A percentile compares a stretch with the other conserved stretches of the same genome.
Evolutionary conservation across 1,284 basidiomycete species (phyloP).

Genomic region (Apiotrichum siamense): DNA sequence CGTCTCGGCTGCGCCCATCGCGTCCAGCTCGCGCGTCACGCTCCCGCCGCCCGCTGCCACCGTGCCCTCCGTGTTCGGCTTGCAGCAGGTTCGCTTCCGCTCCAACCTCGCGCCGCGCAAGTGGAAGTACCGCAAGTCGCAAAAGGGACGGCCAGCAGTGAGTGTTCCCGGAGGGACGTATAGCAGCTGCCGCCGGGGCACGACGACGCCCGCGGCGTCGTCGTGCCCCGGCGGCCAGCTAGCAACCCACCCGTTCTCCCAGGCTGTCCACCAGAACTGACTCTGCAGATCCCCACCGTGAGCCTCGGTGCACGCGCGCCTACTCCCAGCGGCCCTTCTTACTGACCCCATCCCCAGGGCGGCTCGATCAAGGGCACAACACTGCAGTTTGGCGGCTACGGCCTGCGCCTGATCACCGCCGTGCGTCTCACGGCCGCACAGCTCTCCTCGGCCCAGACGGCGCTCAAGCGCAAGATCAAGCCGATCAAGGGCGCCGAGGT

Average conservation of each 20-base stretch:
- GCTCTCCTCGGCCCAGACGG: conserved; percentile 76
- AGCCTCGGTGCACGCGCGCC: conserved; percentile 8
- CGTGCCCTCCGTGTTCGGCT: no score
- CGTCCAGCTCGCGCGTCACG: conserved; percentile 5
- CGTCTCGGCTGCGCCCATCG: conserved; percentile 2
- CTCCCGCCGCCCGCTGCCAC: neutral
- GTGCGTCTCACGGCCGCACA: conserved; percentile 85
- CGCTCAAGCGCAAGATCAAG: conserved; percentile 87
- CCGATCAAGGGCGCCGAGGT: conserved; percentile 83
- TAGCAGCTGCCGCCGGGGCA: no score
- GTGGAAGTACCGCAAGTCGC: conserved; percentile 74
- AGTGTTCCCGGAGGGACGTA: conserved; percentile 47
- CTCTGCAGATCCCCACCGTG: conserved; percentile 30
- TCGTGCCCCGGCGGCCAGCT: no score
- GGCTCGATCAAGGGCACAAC: conserved; percentile 93
- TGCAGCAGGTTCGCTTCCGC: conserved; percentile 46
- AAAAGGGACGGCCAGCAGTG: conserved; percentile 79
- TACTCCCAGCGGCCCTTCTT: conserved; percentile 24
- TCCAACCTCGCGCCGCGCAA: conserved; percentile 72
- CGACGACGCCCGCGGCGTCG: no score
- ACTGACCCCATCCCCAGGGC: conserved; percentile 53
- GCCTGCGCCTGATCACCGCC: conserved; percentile 80
- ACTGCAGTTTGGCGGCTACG: conserved; percentile 78
- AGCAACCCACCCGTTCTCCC: no score
- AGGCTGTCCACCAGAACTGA: conserved; percentile 1